Evolutionary conservation across 768 basidiomycete genomes (phyloP), one percentile per base, ranked within the genome.

Genomic region (Fistulinella prunicolor): DNA sequence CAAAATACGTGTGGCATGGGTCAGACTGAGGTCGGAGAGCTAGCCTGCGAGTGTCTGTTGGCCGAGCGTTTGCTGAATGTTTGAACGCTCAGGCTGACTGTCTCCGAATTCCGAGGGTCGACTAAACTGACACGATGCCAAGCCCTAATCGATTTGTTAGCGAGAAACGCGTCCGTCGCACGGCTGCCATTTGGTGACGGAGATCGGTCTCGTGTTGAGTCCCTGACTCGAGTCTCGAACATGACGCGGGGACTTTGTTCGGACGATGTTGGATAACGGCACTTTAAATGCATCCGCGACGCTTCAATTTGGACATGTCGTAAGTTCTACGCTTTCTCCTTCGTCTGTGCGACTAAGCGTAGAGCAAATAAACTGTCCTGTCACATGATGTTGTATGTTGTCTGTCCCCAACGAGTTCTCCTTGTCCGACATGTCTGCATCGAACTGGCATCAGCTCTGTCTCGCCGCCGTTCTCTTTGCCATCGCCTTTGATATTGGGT

Each of bases 371-470:
- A 28, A 28, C 6, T 28, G 26, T 28, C 26, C 30, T 12, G 30
- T 32, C 30, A 14, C 30, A 32, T 32, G 30, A 32, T 32, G 6
- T 32, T 32, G 30, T 32, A 14, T 4, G 7, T 32, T 12, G 30
- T 32, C 13, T 12, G 4, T 32, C 30, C 30, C 13, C 30, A 32
- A 14, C 30, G 13, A 0, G 2, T 19, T 35, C n/a, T 26, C 37
- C 14, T 38, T 12, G 9, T 36, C 29, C 38, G 17, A n/a, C 17
- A 45, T 46, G 43, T 28, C 39, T 29, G 10, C 35, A 23, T 38
- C 34, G 16, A 45, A 13, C 34, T 58, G 52, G 55, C 46, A 44
- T n/a, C 50, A 45, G 26, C 32, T 53, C 4, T 60, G 40, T 41
- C 26, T 61, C 16, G 35, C 24, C 22, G 50, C 32, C 16, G 35